These are phyloP conservation scores for Erodium texanum DNA, from an alignment of 441 rosid species.

Conservation along the genomic window DNA sequence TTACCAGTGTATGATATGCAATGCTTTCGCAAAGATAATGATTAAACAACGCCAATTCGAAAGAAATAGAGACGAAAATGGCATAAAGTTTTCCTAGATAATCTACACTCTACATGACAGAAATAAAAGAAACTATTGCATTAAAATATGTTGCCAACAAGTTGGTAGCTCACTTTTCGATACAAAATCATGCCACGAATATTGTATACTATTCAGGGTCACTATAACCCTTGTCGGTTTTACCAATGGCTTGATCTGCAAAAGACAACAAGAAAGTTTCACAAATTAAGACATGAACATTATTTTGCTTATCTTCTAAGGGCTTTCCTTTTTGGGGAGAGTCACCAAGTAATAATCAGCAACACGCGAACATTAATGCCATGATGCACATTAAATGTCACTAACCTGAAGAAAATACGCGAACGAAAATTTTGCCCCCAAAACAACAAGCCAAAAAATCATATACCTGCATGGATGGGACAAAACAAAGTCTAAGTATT, in stretches of 20 bases:
- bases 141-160: neutral
- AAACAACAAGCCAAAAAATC: slow-evolving; percentile 81
- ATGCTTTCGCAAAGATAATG: neutral
- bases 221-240: slow-evolving; percentile 62
- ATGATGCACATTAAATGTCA: slow-evolving; percentile 13
- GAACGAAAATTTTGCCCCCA: slow-evolving; percentile 80
- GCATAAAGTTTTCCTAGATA: neutral
- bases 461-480: slow-evolving; percentile 53
- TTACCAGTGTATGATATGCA: neutral
- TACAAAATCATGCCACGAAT: slow-evolving; percentile 98
- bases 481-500: slow-evolving; percentile 2
- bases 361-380: neutral
- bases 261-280: slow-evolving; percentile 17
- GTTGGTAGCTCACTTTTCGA: slow-evolving; percentile 53
- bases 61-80: neutral
- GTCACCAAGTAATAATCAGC: neutral
- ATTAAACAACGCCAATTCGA: neutral
- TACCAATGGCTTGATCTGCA: slow-evolving; percentile 82
- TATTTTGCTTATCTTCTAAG: neutral
- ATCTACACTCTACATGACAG: neutral
- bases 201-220: slow-evolving; percentile 35
- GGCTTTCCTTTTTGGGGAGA: neutral
- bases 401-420: slow-evolving; percentile 89
- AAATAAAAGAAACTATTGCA: neutral
- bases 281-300: slow-evolving; percentile 10